These are phyloP conservation scores for Xylaria grammica DNA, from an alignment of 495 filamentous ascomycete species.

Conservation along the genomic window DNA sequence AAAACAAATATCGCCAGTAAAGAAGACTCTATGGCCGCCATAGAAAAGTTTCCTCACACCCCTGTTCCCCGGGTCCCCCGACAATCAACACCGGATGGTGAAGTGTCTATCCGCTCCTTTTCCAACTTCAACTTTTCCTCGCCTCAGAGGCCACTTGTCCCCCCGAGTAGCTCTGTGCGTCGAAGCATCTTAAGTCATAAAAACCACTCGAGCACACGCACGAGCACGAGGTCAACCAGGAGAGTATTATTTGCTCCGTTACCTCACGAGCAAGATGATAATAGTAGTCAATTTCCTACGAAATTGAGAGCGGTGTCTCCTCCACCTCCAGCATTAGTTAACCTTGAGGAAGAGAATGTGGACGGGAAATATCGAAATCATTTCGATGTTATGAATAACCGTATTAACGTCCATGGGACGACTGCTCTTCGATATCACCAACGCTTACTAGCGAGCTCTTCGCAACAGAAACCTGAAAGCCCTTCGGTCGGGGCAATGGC, in stretches of 20 bases:
- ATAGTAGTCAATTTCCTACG: conserved; percentile 4
- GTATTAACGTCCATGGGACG: conserved; percentile 24
- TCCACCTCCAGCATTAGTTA: conserved; percentile 24
- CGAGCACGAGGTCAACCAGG: conserved; percentile 19
- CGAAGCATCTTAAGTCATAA: conserved; percentile 23
- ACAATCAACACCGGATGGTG: conserved; percentile 29
- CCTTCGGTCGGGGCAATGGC: conserved; percentile 50
- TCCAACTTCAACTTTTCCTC: conserved; percentile 33
- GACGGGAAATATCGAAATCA: conserved; percentile 37
- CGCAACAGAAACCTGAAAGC: conserved; percentile 44
- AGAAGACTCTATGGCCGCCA: background rate
- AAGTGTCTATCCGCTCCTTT: conserved; percentile 33
- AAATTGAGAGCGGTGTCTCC: conserved; percentile 29
- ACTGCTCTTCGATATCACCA: conserved; percentile 13
- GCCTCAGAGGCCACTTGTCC: conserved; percentile 5
- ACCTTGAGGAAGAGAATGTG: conserved; percentile 26
- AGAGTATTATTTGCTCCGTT: conserved; percentile 34
- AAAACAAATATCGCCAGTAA: background rate
- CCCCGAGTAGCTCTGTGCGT: background rate
- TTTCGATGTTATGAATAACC: conserved; percentile 42
- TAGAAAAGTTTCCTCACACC: background rate
- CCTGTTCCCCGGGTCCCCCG: conserved; percentile 8
- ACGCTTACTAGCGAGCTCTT: conserved; percentile 45
- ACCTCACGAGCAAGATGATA: conserved; percentile 18
- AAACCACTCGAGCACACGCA: conserved; percentile 11